phyloP scores from a whole-genome alignment of 352 stramenopile genomes.

The Peronospora belbahrii region DNA sequence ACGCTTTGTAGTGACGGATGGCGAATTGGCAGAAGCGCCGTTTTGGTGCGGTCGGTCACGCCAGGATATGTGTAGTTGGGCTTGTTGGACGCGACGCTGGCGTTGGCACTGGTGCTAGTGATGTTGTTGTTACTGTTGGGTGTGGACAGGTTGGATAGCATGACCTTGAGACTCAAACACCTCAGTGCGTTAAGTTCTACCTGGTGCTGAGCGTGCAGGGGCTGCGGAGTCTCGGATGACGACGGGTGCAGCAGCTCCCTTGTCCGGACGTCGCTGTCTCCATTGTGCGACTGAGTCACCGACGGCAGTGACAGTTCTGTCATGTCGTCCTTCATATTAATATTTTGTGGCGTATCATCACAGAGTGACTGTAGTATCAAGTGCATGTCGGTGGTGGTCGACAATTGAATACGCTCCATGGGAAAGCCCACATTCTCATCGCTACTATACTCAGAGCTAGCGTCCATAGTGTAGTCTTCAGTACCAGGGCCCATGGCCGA shows the following conservation, averaged over 20 bases:
- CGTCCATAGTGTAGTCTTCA: slow-evolving; percentile 21
- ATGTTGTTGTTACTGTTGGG: background rate
- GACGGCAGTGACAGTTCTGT: slow-evolving; percentile 18
- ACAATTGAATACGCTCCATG: slow-evolving; percentile 23
- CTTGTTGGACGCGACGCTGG: slow-evolving; percentile 17
- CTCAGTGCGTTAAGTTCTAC: slow-evolving; percentile 40
- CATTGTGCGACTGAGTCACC: slow-evolving; percentile 8
- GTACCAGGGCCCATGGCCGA: slow-evolving; percentile 21
- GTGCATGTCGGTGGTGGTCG: background rate
- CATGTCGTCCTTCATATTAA: slow-evolving; percentile 23
- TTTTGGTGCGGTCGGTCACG: slow-evolving; percentile 24
- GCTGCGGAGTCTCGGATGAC: slow-evolving; percentile 19
- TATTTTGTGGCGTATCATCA: slow-evolving; percentile 10
- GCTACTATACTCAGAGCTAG: slow-evolving; percentile 16
- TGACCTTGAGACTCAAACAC: slow-evolving; percentile 49
- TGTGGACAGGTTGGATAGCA: slow-evolving; percentile 35
- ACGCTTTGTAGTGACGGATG: slow-evolving; percentile 29
- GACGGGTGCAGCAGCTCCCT: slow-evolving; percentile 14
- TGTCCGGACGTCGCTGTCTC: slow-evolving; percentile 13
- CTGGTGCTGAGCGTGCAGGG: slow-evolving; percentile 31
- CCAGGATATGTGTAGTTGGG: slow-evolving; percentile 21
- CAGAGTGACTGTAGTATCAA: slow-evolving; percentile 8
- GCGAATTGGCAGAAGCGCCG: slow-evolving; percentile 22
- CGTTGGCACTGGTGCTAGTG: background rate
- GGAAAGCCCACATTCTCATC: slow-evolving; percentile 36